Evolutionary conservation across 2,329 filamentous ascomycete genomes (phyloP), one percentile per base, ranked within the genome.

Genomic region (Dactylellina sp.): DNA sequence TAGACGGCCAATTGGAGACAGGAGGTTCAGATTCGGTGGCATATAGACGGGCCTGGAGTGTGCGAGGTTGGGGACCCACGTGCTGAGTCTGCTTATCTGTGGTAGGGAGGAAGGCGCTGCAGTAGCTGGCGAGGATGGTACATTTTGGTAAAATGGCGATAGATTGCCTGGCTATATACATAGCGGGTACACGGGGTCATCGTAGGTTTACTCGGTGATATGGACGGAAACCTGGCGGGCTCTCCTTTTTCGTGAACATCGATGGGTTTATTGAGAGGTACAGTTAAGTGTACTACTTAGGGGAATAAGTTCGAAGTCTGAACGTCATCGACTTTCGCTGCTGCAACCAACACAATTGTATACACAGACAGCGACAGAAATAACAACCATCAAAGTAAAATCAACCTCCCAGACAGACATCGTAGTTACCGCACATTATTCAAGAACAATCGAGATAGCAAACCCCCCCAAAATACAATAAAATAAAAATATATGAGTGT

Each of bases 121-220:
- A 22, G 53, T 40, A 64, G 16, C 24, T 20, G 47, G 55, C 46
- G 55, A 74, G 40, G 6, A 74, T 18, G 61, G 52, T 44, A 56
- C 70, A 74, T 66, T 66, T 74, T 24, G 70, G 61, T 14, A 60
- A n/a, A 32, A 74, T 59, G 16, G 57, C 49, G 25, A 55, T 28
- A 35, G 61, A 62, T 55, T 46, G 70, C 55, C 56, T 64, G 39
- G 61, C 42, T 62, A 66, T 2, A 44, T 66, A 74, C 70, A 74
- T 74, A 61, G 47, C 70, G 47, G 56, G 42, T 25, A 44, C 9
- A 16, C 22, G 39, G n/a, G 56, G 46, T 62, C 70, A 74, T 74
- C 53, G 42, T 28, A 57, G 60, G 40, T 37, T 37, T 1, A 47
- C n/a, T 14, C 11, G 57, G 11, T 40, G 46, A 32, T 16, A 50